Conservation (phyloP, 495 filamentous ascomycete genomes). For the Halenospora varia region DNA sequence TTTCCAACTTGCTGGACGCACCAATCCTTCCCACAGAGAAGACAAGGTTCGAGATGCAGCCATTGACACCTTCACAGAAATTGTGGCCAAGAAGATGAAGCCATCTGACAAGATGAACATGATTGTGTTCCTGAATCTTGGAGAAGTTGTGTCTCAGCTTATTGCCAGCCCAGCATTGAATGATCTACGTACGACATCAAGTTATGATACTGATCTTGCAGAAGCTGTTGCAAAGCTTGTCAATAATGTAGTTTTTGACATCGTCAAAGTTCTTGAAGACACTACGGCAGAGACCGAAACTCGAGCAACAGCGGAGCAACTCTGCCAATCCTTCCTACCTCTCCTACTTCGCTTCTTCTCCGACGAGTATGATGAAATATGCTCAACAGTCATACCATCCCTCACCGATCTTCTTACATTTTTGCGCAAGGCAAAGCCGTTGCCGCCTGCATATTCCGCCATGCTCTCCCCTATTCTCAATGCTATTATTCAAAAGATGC, state of each 20-base stretch:
- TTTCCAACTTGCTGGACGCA: constrained; percentile 70
- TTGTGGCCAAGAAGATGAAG: constrained; percentile 97
- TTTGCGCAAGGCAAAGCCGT: constrained; percentile 68
- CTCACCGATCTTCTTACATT: constrained; percentile 86
- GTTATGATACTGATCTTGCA: constrained; percentile 91
- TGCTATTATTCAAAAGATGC: constrained; percentile 91
- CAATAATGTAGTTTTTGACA: constrained; percentile 80
- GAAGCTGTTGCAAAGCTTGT: constrained; percentile 95
- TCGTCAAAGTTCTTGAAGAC: constrained; percentile 70
- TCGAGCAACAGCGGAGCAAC: constrained; percentile 61
- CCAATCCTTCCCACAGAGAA: constrained; percentile 42
- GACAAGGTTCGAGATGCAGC: constrained; percentile 81
- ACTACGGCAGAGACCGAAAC: constrained; percentile 47
- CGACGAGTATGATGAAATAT: constrained; percentile 97
- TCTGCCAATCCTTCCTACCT: constrained; percentile 77
- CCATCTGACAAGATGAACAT: constrained; percentile 86
- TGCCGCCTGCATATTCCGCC: constrained; percentile 63
- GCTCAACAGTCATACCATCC: constrained; percentile 87
- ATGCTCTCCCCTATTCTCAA: constrained; percentile 85
- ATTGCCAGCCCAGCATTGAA: constrained; percentile 73
- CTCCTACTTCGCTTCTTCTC: constrained; percentile 88
- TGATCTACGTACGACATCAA: constrained; percentile 69
- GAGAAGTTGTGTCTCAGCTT: constrained; percentile 74
- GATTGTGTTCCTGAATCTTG: constrained; percentile 84
- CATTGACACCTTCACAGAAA: constrained; percentile 90